Conservation (phyloP, 2,329 filamentous ascomycete species). For the Epichloe glyceriae region DNA sequence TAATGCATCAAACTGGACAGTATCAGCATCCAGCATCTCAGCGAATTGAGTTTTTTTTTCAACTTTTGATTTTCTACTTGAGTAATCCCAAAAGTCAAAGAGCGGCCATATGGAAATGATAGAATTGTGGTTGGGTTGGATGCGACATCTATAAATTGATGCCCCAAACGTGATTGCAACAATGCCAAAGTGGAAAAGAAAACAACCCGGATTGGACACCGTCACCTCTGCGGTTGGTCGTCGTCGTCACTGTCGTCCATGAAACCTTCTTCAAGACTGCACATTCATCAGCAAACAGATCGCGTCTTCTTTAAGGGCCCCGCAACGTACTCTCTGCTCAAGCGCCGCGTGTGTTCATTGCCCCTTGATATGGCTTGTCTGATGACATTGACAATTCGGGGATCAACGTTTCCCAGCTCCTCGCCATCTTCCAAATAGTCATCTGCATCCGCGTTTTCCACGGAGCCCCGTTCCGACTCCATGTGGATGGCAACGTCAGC, state of each 20-base stretch:
- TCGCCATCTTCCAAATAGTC: constrained; percentile 40
- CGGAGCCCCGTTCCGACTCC: constrained; percentile 28
- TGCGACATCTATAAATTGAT: background rate
- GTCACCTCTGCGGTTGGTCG: constrained; percentile 16
- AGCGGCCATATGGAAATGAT: background rate
- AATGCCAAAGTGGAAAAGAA: background rate
- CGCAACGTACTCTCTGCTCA: constrained; percentile 57
- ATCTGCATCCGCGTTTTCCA: constrained; percentile 36
- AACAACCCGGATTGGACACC: background rate
- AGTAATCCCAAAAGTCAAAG: background rate
- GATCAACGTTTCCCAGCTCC: constrained; percentile 49
- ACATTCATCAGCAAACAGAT: constrained; percentile 8
- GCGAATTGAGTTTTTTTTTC: constrained; percentile 3
- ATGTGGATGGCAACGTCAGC: constrained; percentile 28
- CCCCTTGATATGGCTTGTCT: constrained; percentile 19
- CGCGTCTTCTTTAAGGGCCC: background rate
- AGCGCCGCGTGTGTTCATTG: constrained; percentile 40
- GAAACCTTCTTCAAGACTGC: constrained; percentile 23
- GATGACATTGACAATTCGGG: constrained; percentile 29
- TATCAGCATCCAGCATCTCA: constrained; percentile 1
- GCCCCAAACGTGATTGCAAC: background rate
- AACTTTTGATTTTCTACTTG: background rate
- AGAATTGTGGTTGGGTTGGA: background rate
- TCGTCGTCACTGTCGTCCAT: constrained; percentile 32
- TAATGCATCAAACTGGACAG: background rate